Base-by-base conservation (phyloP, 202 grass and related monocot species). In the Carex arenaria region DNA sequence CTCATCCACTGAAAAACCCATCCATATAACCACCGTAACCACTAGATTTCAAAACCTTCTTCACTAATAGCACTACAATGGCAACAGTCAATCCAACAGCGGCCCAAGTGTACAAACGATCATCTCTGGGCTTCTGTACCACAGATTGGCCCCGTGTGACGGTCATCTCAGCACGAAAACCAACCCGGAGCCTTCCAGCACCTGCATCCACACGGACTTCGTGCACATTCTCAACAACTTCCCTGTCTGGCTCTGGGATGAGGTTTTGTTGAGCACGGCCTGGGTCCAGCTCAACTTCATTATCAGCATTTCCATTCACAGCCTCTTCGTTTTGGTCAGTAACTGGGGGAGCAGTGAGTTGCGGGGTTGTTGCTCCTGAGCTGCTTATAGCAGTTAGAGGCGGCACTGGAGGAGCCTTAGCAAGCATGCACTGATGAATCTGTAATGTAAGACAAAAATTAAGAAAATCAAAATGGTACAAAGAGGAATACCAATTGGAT, bases 391-490 rank as follows among this genome's bases (percentile, higher is more conserved):
- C 49, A 17, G 19, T 19, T 31, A 85, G 56, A 84, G 87, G 91
- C 55, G 91, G 91, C 61, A 96, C 84, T 61, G 74, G 81, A 31
- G 96, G 93, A 20, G 88, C 91, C 87, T 92, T 99, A 57, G 68
- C 79, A 54, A 99, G 86, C 96, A 99, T 95, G 86, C 84, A 85
- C 51, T 89, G 83, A 80, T 99, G 96, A 57, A 99, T 99, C 96
- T 99, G 86, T 82, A 70, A 1, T 15, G 56, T 22, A 52, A 70
- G 57, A 86, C 14, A 53, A 75, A 72, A 59, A 31, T 51, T 45
- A 26, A 78, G 83, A 53, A 82, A 68, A 85, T 17, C 70, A 61
- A 10, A 74, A 78, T 53, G 10, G 26, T 4, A 22, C 8, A 62
- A 22, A 70, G 67, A 45, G 67, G 45, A 12, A 70, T 20, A 70